Evolutionary conservation across 202 grass and related monocot genomes (phyloP).

Genomic region (Hordeum pubiflorum): DNA sequence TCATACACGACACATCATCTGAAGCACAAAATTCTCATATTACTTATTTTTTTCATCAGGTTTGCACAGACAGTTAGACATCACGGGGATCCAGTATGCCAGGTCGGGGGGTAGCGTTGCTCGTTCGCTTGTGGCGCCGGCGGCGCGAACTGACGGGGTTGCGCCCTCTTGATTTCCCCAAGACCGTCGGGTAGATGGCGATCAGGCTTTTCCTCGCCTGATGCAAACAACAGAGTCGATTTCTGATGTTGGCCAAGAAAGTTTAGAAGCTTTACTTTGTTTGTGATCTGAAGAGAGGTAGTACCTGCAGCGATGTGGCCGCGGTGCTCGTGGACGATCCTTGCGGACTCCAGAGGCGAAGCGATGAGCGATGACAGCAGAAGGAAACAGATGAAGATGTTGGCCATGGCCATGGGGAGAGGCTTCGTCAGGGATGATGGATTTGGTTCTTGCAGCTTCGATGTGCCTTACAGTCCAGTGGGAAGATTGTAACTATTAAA

Average conservation of each 20-base stretch:
- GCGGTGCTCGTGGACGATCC: background rate
- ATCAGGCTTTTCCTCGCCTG: background rate
- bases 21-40: background rate
- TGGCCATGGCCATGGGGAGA: background rate
- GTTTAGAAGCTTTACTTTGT: background rate
- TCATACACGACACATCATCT: background rate
- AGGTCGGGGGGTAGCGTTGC: background rate
- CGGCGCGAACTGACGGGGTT: background rate
- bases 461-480: background rate
- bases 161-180: background rate
- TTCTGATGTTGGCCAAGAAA: background rate
- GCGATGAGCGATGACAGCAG: background rate
- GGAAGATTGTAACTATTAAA: no score
- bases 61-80: background rate
- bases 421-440: background rate
- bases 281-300: background rate
- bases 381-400: background rate
- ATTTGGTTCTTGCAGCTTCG: background rate
- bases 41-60: background rate
- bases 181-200: background rate
- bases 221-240: background rate
- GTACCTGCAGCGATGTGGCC: background rate
- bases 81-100: background rate
- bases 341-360: background rate
- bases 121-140: background rate